phyloP scores from a whole-genome alignment of 2,329 filamentous ascomycete genomes.

The Herpotrichia juniperi region DNA sequence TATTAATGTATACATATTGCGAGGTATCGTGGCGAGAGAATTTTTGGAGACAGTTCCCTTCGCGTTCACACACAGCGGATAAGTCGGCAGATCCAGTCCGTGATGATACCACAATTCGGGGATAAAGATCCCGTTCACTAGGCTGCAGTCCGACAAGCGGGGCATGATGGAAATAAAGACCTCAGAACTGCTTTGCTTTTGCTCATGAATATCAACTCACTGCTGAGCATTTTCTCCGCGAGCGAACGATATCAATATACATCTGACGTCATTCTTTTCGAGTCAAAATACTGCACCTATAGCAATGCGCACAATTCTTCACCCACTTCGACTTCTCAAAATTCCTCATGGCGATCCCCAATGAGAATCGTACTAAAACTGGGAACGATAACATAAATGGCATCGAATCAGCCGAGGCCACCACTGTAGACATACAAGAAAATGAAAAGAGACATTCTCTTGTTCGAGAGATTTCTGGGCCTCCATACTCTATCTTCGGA shows the following conservation, averaged over 20 bases:
- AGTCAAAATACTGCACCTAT: no score
- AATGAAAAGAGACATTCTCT: constrained; percentile 12
- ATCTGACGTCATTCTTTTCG: neutral
- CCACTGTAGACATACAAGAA: constrained; percentile 19
- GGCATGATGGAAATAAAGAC: neutral
- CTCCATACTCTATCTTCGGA: constrained; percentile 38
- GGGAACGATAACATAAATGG: neutral
- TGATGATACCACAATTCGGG: neutral
- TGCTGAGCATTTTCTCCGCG: no score
- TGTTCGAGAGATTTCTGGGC: constrained; percentile 29
- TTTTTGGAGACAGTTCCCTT: neutral
- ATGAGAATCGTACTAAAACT: neutral
- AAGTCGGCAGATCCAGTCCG: neutral
- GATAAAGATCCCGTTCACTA: neutral
- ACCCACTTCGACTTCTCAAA: neutral
- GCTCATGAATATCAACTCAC: no score
- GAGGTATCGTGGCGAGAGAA: no score
- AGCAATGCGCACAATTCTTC: no score
- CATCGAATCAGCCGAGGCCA: neutral
- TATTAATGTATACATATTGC: no score
- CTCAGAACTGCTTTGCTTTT: neutral
- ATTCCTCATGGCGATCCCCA: neutral
- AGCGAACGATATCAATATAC: no score
- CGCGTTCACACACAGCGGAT: neutral
- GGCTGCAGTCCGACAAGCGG: neutral